A percentile compares a stretch with the other conserved stretches of the same genome.
Conservation (phyloP, 805 yeast species). For the Candida succiphila region DNA sequence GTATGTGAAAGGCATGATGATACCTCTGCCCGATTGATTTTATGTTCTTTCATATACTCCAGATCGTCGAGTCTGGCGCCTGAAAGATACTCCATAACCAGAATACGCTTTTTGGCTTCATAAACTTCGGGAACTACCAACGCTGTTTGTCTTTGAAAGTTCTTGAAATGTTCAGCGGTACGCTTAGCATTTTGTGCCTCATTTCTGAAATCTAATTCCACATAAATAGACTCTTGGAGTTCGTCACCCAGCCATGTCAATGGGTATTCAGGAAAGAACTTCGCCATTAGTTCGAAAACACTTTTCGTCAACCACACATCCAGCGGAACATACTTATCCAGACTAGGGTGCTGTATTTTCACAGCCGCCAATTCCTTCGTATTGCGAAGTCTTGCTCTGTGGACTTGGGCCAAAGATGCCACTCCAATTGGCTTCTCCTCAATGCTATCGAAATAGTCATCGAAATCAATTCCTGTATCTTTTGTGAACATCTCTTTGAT, state of each 20-base stretch:
- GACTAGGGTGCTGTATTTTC: conserved; percentile 86
- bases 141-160: conserved; percentile 54
- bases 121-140: conserved; percentile 67
- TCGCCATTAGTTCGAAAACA: conserved; percentile 65
- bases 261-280: conserved; percentile 89
- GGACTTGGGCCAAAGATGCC: conserved; percentile 96
- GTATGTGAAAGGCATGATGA: conserved; percentile 81
- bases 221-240: conserved; percentile 72
- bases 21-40: conserved; percentile 69
- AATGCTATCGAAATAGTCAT: conserved; percentile 59
- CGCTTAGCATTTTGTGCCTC: conserved; percentile 75
- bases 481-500: conserved; percentile 52
- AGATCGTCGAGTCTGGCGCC: conserved; percentile 82
- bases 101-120: conserved; percentile 56
- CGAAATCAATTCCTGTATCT: conserved; percentile 55
- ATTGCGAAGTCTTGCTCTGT: conserved; percentile 51
- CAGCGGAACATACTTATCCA: conserved; percentile 80
- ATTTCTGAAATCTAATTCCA: conserved; percentile 80
- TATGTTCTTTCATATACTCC: conserved; percentile 46
- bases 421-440: conserved; percentile 79
- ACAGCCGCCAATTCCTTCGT: conserved; percentile 76
- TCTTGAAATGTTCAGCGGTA: conserved; percentile 60
- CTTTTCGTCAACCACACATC: conserved; percentile 72
- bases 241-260: conserved; percentile 95
- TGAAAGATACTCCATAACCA: conserved; percentile 78